Evolutionary conservation across 1,284 basidiomycete genomes (phyloP), one percentile per base, ranked within the genome.

Genomic region (Malassezia slooffiae): DNA sequence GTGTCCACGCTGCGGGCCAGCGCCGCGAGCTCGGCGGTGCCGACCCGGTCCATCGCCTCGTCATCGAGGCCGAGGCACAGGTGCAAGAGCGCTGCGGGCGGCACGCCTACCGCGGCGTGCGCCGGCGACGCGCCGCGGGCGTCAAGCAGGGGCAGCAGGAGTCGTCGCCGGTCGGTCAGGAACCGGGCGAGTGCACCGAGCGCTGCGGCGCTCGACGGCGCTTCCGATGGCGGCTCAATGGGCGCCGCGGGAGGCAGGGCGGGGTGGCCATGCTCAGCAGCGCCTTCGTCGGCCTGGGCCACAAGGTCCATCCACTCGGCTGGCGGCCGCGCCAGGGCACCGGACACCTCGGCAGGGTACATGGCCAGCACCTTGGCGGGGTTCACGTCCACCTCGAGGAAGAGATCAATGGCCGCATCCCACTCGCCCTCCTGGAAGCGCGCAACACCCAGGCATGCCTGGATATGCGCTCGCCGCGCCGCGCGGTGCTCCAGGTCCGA

Each of bases 331-430:
- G 80, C 75, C 10, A 96, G 71, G 23, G 83, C 75, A 4, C 91
- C 91, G 0, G 88, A 78, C 2, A 97, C 79, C 13, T 74, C 74
- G 34, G 82, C 76, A 0, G 88, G 85, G 68, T 85, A 97, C 4
- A 96, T 73, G 1, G 89, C 83, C 11, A 97, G 77, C 1, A 97
- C 85, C 62, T 90, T 86, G 2, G 88, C 86, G 0, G 91, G 91
- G 60, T 93, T 91, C 52, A 87, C 76, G 55, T 96, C 83, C 33
- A 91, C 79, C 31, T 82, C 79, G 38, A 90, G 78, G 67, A 97
- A 91, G 1, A 80, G 77, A 61, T 91, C 82, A 43, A 96, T 81
- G 0, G 91, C 90, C 12, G 75, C 72, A 50, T 83, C 80, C 57
- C 77, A 88, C 41, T 80, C 75, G 12, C 76, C 75, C 6, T 75